Evolutionary conservation across 2,329 filamentous ascomycete species (phyloP).

Genomic region (Penicillium palitans): DNA sequence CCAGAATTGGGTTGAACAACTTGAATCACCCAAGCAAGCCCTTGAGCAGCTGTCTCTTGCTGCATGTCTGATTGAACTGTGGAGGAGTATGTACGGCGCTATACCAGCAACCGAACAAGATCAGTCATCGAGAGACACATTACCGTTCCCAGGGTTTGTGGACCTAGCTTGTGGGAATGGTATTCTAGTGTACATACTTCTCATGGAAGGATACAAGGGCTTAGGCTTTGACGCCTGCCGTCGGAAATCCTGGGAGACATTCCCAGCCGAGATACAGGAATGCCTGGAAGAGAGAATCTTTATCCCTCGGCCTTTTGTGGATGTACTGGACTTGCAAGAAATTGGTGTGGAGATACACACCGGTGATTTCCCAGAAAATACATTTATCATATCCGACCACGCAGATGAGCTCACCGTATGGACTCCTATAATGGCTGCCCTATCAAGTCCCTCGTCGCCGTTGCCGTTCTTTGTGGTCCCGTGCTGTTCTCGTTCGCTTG

Average conservation of each 20-base stretch:
- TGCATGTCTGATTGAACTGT: constrained; percentile 88
- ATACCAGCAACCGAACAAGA: constrained; percentile 23
- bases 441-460: constrained; percentile 54
- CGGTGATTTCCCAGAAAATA: constrained; percentile 69
- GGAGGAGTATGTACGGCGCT: constrained; percentile 74
- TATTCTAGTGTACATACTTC: constrained; percentile 78
- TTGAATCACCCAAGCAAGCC: constrained; percentile 86
- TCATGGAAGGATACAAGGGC: constrained; percentile 75
- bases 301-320: constrained; percentile 55
- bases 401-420: constrained; percentile 94
- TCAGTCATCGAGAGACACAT: constrained; percentile 11
- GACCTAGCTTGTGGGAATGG: constrained; percentile 97
- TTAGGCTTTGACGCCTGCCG: constrained; percentile 90
- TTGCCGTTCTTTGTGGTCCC: constrained; percentile 90
- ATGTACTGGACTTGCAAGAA: constrained; percentile 21
- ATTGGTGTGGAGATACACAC: constrained; percentile 31
- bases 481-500: constrained; percentile 87
- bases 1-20: constrained; percentile 78
- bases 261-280: constrained; percentile 53
- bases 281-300: constrained; percentile 61
- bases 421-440: constrained; percentile 82
- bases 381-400: constrained; percentile 96
- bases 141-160: constrained; percentile 79
- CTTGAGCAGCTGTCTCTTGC: constrained; percentile 93
- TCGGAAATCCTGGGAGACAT: constrained; percentile 81